A percentile compares a stretch with the other conserved stretches of the same genome.
These are phyloP conservation scores for Thalassiosira hispida DNA, from an alignment of 352 stramenopile genomes.

Conservation along the genomic window DNA sequence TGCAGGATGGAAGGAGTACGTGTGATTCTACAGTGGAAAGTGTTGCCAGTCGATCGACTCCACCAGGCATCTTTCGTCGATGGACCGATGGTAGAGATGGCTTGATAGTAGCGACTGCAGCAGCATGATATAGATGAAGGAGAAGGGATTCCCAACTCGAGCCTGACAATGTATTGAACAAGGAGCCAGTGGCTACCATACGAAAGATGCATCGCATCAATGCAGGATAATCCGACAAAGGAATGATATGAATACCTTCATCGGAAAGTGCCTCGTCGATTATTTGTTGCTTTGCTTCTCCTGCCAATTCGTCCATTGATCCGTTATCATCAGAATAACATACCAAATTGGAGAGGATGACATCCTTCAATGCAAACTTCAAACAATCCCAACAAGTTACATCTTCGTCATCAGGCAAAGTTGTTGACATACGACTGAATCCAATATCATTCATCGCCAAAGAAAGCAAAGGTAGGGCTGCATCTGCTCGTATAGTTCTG, in stretches of 20 bases:
- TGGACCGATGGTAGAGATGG: conserved; percentile 12
- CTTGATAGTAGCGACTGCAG: conserved; percentile 27
- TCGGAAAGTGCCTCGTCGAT: conserved; percentile 24
- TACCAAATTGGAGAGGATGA: conserved; percentile 39
- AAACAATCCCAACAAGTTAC: conserved; percentile 49
- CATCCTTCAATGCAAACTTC: conserved; percentile 36
- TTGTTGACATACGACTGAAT: conserved; percentile 29
- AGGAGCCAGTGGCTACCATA: conserved; percentile 27
- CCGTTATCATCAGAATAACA: conserved; percentile 21
- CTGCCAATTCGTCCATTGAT: not conserved
- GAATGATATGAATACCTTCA: conserved; percentile 49
- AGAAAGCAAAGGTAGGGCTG: conserved; percentile 45
- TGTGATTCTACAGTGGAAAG: conserved; percentile 51
- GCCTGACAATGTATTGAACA: not conserved
- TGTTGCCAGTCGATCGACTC: conserved; percentile 31
- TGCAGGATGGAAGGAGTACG: conserved; percentile 52
- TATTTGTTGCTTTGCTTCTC: conserved; percentile 7
- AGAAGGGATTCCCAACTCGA: conserved; percentile 46
- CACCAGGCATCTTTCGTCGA: conserved; percentile 3
- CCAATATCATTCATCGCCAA: conserved; percentile 56
- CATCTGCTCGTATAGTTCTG: conserved; percentile 43
- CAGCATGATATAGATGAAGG: conserved; percentile 47
- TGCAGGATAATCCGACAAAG: conserved; percentile 51
- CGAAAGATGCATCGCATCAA: conserved; percentile 53
- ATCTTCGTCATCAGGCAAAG: conserved; percentile 5